Evolutionary conservation across 2,329 filamentous ascomycete species (phyloP).

Genomic region (Rhynchosporium secalis): DNA sequence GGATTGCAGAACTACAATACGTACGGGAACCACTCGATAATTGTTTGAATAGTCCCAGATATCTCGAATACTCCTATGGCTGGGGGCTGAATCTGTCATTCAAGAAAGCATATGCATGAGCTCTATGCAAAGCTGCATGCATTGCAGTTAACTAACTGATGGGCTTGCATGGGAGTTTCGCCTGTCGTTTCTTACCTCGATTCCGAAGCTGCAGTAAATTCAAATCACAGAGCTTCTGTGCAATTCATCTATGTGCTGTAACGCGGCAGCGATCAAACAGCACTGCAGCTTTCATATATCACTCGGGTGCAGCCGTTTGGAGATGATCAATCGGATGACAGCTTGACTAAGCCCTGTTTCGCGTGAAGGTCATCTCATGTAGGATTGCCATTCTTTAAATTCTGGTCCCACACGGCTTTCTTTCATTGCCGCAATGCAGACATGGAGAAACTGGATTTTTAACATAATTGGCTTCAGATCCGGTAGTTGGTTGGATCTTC

Average conservation of each 20-base stretch:
- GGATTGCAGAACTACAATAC: too few species aligned
- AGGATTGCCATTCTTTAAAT: not conserved
- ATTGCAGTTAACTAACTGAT: constrained; percentile 9
- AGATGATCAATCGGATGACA: constrained; percentile 4
- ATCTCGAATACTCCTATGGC: not conserved
- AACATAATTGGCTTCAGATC: not conserved
- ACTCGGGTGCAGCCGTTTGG: constrained; percentile 1
- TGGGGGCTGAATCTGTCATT: constrained; percentile 14
- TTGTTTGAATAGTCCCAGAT: not conserved
- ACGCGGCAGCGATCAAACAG: not conserved
- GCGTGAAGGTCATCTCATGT: not conserved
- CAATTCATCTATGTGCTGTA: not conserved
- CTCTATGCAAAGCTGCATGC: constrained; percentile 19
- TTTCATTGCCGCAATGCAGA: not conserved
- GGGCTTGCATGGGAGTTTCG: constrained; percentile 6
- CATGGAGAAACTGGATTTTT: too few species aligned
- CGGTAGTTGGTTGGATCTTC: not conserved
- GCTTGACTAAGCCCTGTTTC: not conserved
- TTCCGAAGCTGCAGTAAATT: not conserved
- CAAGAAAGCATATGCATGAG: constrained; percentile 13
- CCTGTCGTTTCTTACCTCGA: constrained; percentile 16
- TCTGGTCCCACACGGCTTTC: too few species aligned
- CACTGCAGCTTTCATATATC: not conserved
- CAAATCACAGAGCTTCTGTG: not conserved
- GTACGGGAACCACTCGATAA: too few species aligned